Evolutionary conservation across 306 rosid genomes (phyloP), one percentile per base, ranked within the genome.

Genomic region (Dalbergia cochinchinensis): DNA sequence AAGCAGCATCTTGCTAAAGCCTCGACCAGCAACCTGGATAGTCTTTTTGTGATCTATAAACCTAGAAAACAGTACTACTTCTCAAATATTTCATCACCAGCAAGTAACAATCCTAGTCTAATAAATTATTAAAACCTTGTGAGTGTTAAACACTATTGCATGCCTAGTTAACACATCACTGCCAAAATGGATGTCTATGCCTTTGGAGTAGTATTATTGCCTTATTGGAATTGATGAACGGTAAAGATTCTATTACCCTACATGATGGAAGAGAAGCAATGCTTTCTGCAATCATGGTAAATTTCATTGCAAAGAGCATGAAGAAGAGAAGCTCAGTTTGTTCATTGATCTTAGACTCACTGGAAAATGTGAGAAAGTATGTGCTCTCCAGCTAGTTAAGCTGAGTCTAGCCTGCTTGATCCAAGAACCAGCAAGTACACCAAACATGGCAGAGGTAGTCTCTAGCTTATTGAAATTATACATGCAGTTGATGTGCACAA

Each of bases 131-230:
- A 0, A 26, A 26, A 26, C 31, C 31, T 26, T 26, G 31, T 26
- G 31, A 26, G 31, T 26, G 31, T 26, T 26, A 3, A 26, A 26
- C 2, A 26, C 31, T 26, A 26, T 26, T 26, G 31, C 31, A 26
- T 26, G 31, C 31, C 31, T 26, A 26, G 31, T 26, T 1, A 26
- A 26, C 2, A 26, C 31, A 81, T 84, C 37, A 78, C 87, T 62
- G 76, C 92, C 53, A 77, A 90, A 83, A 75, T 85, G 78, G 97
- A 91, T 63, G 89, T 91, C 10, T 92, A 82, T 42, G 92, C 91
- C 44, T 89, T 83, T 42, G 92, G 94, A 57, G 86, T 84, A 74
- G 86, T 92, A 54, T 37, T 91, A 65, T n/a, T n/a, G n/a, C n/a
- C n/a, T n/a, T n/a, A n/a, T 54, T 91, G 84, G 94, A 93, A 79